Conservation (phyloP, 2,329 filamentous ascomycete genomes). For the Colletotrichum sp. region DNA sequence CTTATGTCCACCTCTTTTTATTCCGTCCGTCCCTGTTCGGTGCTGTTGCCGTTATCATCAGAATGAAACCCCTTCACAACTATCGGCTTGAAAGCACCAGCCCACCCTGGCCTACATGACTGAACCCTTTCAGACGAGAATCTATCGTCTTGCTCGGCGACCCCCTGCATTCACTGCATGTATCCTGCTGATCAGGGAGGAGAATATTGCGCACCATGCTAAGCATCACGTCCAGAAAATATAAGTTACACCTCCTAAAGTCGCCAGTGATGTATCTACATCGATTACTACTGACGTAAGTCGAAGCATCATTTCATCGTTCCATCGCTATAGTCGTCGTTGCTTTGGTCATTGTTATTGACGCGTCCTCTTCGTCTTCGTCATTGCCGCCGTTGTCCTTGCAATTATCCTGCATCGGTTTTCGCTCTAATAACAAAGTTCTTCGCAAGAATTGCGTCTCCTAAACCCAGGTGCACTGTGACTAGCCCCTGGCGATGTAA, state of each 20-base stretch:
- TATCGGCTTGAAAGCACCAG: not conserved
- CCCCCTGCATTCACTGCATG: not conserved
- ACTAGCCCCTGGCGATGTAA: not conserved
- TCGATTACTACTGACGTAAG: not conserved
- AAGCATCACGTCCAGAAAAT: not conserved
- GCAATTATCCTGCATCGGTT: not conserved
- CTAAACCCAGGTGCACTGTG: not conserved
- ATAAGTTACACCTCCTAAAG: not conserved
- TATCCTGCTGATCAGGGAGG: not conserved
- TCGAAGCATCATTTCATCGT: not conserved
- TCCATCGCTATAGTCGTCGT: not conserved
- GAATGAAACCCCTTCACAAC: not conserved
- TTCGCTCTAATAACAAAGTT: not conserved
- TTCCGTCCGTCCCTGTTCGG: not conserved
- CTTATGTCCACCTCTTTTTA: not conserved
- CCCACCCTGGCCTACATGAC: not conserved
- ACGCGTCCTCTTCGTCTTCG: not conserved
- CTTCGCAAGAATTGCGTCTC: not conserved
- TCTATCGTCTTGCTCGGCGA: not conserved
- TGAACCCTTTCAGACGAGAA: not conserved
- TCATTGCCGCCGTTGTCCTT: not conserved
- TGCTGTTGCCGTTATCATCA: not conserved
- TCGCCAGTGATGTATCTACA: not conserved
- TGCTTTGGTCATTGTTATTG: not conserved
- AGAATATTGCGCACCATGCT: not conserved